phyloP scores from a whole-genome alignment of 768 basidiomycete genomes.

The Xerocomellus intermedius region DNA sequence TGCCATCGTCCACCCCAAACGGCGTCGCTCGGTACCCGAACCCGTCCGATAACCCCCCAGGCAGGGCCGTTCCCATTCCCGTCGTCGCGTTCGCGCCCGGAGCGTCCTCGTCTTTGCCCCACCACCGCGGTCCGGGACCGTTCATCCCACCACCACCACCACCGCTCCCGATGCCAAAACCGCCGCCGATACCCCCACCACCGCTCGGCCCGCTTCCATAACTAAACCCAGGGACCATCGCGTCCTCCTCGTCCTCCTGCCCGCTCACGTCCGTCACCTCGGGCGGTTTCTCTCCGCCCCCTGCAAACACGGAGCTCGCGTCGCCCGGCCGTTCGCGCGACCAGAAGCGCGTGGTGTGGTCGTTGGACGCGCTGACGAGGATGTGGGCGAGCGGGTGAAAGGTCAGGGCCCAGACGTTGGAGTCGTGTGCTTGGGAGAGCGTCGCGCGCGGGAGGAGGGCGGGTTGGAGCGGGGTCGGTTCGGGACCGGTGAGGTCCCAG shows the following conservation, averaged over 20 bases:
- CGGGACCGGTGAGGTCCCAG: slow-evolving; percentile 82
- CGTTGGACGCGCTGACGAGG: slow-evolving; percentile 92
- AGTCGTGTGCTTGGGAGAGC: slow-evolving; percentile 96
- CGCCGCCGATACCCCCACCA: background rate
- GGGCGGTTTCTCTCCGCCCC: slow-evolving; percentile 83
- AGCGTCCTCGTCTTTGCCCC: slow-evolving; percentile 48
- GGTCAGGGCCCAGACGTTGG: slow-evolving; percentile 93
- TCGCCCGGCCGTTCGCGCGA: slow-evolving; percentile 89
- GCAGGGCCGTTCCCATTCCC: slow-evolving; percentile 10
- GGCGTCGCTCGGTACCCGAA: slow-evolving; percentile 24
- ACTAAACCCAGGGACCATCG: slow-evolving; percentile 73
- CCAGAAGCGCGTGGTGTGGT: slow-evolving; percentile 99
- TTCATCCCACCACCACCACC: slow-evolving; percentile 24
- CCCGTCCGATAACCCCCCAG: slow-evolving; percentile 17
- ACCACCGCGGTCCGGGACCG: slow-evolving; percentile 33
- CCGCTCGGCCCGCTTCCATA: slow-evolving; percentile 23
- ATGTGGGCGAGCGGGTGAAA: slow-evolving; percentile 97
- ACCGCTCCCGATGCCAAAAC: slow-evolving; percentile 22
- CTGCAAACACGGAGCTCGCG: slow-evolving; percentile 69
- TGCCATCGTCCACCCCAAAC: slow-evolving; percentile 27
- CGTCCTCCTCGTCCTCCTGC: slow-evolving; percentile 73
- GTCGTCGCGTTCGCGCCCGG: background rate
- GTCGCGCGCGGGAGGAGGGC: slow-evolving; percentile 68
- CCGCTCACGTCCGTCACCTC: slow-evolving; percentile 56
- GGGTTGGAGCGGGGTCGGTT: slow-evolving; percentile 37